Conservation (phyloP, 306 rosid species). For the Castanospermum australe region DNA sequence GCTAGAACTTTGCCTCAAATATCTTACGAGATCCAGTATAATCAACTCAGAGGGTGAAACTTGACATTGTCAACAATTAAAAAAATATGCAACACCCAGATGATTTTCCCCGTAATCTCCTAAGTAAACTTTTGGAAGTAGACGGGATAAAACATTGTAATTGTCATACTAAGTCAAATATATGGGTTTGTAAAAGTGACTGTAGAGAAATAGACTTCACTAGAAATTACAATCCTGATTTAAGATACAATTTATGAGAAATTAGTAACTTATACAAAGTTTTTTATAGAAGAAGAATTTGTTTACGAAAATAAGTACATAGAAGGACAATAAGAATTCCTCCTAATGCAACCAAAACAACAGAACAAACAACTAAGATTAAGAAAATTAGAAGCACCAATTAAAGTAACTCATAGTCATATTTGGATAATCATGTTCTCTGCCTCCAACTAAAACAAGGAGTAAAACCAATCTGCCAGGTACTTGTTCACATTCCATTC, state of each 20-base stretch:
- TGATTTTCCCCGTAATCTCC: neutral
- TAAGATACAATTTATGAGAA: neutral
- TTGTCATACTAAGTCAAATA: neutral
- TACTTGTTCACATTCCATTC: neutral
- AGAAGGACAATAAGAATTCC: neutral
- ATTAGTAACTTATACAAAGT: neutral
- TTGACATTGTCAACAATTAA: neutral
- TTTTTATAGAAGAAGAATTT: neutral
- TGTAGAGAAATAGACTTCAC: neutral
- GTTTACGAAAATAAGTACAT: neutral
- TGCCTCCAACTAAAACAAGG: neutral
- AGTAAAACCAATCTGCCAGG: conserved; percentile 1
- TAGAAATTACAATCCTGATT: neutral
- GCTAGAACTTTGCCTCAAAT: neutral
- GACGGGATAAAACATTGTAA: neutral
- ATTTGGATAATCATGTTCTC: neutral
- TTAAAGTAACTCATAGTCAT: neutral
- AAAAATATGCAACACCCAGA: neutral
- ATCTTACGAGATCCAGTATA: conserved; percentile 3
- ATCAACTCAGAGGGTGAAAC: conserved; percentile 5
- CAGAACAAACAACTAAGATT: neutral
- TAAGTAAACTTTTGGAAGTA: neutral
- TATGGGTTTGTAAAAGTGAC: neutral
- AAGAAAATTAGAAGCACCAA: neutral
- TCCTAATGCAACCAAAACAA: neutral